Conservation (phyloP, 2,329 filamentous ascomycete genomes). For the Penicillium digitatum region DNA sequence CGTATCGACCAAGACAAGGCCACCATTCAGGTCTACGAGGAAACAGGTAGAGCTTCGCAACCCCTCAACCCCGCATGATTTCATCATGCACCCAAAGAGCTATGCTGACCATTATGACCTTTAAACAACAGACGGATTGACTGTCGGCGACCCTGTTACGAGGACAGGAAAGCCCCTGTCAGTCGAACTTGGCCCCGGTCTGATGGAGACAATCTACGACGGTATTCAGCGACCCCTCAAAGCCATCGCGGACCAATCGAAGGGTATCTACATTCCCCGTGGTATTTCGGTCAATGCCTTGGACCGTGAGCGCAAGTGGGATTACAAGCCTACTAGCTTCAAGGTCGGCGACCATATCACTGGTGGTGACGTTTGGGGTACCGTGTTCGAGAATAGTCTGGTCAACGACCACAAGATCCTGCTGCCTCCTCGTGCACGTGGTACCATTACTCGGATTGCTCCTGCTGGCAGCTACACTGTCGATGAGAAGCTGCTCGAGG, state of each 20-base stretch:
- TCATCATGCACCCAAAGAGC: constrained; percentile 4
- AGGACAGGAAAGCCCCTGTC: constrained; percentile 94
- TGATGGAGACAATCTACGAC: constrained; percentile 99
- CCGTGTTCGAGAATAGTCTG: constrained; percentile 93
- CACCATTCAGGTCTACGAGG: constrained; percentile 98
- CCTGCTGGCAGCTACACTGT: constrained; percentile 91
- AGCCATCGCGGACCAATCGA: constrained; percentile 69
- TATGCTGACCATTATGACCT: constrained; percentile 9
- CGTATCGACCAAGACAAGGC: constrained; percentile 93
- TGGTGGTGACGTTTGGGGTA: constrained; percentile 93
- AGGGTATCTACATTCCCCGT: constrained; percentile 96
- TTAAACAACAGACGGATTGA: constrained; percentile 68
- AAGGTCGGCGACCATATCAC: constrained; percentile 98
- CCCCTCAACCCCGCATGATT: constrained; percentile 2
- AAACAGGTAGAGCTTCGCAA: constrained; percentile 64
- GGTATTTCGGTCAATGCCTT: constrained; percentile 84
- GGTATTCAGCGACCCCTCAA: constrained; percentile 94
- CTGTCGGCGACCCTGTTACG: constrained; percentile 85
- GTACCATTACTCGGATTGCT: constrained; percentile 87
- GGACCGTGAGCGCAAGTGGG: constrained; percentile 91
- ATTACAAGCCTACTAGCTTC: constrained; percentile 76
- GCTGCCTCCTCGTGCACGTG: constrained; percentile 80
- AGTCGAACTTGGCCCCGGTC: constrained; percentile 91
- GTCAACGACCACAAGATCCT: constrained; percentile 90
- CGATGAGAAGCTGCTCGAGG: constrained; percentile 85